A percentile compares a stretch with the other conserved stretches of the same genome.
phyloP scores from a whole-genome alignment of 495 filamentous ascomycete genomes.

The Podospora australis region DNA sequence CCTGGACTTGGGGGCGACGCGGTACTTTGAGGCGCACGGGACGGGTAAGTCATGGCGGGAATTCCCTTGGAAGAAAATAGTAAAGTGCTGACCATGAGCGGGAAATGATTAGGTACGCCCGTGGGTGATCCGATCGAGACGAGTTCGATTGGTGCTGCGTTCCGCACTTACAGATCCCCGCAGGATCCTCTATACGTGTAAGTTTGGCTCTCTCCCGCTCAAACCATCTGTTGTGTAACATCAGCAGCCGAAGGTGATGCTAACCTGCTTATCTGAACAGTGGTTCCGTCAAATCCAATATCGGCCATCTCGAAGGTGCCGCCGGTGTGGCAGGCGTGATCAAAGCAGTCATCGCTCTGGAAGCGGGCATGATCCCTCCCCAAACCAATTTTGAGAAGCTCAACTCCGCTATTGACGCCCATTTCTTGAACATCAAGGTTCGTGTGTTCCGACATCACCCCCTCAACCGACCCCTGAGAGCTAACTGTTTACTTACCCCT shows the following conservation, averaged over 20 bases:
- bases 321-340: slow-evolving; percentile 48
- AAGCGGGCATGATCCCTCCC: slow-evolving; percentile 37
- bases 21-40: slow-evolving; percentile 45
- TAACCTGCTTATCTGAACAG: not conserved
- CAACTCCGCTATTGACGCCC: slow-evolving; percentile 21
- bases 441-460: no score
- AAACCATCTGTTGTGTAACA: no score
- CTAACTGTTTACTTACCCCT: no score
- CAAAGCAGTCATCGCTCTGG: slow-evolving; percentile 48
- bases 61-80: no score
- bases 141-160: slow-evolving; percentile 21
- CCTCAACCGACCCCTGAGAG: no score
- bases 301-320: slow-evolving; percentile 50
- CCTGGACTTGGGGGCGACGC: slow-evolving; percentile 28
- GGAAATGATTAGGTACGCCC: no score
- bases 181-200: not conserved
- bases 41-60: no score
- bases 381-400: slow-evolving; percentile 35
- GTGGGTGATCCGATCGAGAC: slow-evolving; percentile 46
- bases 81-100: no score
- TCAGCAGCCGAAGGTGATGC: no score
- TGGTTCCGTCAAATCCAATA: slow-evolving; percentile 43
- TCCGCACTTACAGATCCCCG: not conserved
- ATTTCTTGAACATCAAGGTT: not conserved
- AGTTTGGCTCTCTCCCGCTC: not conserved